A percentile compares a stretch with the other conserved stretches of the same genome.
Conservation (phyloP, 2,329 filamentous ascomycete species). For the Myotisia sp. region DNA sequence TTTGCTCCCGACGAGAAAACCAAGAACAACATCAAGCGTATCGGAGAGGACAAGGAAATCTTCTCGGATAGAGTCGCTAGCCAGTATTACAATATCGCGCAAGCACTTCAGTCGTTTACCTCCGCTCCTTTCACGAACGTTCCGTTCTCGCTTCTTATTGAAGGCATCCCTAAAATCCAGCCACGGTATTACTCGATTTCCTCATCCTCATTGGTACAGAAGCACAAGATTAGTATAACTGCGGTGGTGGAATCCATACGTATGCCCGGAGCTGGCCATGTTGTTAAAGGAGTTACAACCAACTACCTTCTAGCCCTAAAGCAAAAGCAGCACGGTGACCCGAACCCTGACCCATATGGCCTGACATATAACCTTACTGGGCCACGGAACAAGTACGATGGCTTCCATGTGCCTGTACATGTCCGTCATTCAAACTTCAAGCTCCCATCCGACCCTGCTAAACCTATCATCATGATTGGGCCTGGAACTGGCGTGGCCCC, state of each 20-base stretch:
- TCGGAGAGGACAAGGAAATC: slow-evolving; percentile 88
- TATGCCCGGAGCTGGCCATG: slow-evolving; percentile 58
- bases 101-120: slow-evolving; percentile 61
- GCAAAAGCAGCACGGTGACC: slow-evolving; percentile 87
- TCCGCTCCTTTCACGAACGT: slow-evolving; percentile 67
- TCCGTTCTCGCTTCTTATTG: slow-evolving; percentile 88
- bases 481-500: slow-evolving; percentile 90
- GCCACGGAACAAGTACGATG: slow-evolving; percentile 92
- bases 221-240: slow-evolving; percentile 88
- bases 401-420: slow-evolving; percentile 86
- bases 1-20: slow-evolving; percentile 75
- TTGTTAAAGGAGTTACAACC: slow-evolving; percentile 89
- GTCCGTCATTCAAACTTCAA: slow-evolving; percentile 99
- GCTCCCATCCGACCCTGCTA: slow-evolving; percentile 83
- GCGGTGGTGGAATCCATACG: slow-evolving; percentile 78
- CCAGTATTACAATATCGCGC: slow-evolving; percentile 78
- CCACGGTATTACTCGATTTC: slow-evolving; percentile 99
- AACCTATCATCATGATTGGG: slow-evolving; percentile 90
- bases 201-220: slow-evolving; percentile 85
- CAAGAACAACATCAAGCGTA: slow-evolving; percentile 76
- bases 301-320: slow-evolving; percentile 93
- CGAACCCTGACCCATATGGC: slow-evolving; percentile 56
- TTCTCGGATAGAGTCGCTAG: slow-evolving; percentile 75
- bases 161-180: slow-evolving; percentile 87
- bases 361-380: slow-evolving; percentile 75